Evolutionary conservation across 768 basidiomycete species (phyloP).

Genomic region (Podaxis mareebaensis): DNA sequence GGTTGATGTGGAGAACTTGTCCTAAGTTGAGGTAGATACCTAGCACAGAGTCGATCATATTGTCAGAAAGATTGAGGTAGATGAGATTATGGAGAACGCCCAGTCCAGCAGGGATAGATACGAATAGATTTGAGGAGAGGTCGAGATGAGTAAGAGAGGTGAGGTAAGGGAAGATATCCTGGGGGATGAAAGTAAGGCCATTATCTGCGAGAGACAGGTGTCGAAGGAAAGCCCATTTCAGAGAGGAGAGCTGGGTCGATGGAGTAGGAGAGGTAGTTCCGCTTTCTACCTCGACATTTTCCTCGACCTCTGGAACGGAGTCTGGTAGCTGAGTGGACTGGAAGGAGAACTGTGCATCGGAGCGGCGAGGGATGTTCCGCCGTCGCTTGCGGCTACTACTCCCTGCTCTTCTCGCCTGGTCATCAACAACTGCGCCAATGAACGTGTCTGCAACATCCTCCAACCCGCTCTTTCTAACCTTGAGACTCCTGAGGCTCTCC

Average conservation of each 20-base stretch:
- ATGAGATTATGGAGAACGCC: constrained; percentile 74
- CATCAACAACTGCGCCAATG: constrained; percentile 77
- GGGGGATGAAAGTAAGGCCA: constrained; percentile 76
- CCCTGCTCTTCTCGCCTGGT: constrained; percentile 64
- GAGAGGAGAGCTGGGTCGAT: constrained; percentile 46
- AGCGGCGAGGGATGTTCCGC: constrained; percentile 38
- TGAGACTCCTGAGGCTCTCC: constrained; percentile 70
- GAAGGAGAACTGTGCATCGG: constrained; percentile 7
- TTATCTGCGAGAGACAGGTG: constrained; percentile 81
- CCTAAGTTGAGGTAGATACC: constrained; percentile 84
- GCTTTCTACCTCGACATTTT: constrained; percentile 21
- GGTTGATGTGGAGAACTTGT: constrained; percentile 74
- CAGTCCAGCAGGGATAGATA: constrained; percentile 82
- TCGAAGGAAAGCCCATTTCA: constrained; percentile 76
- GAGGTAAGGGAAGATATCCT: constrained; percentile 63
- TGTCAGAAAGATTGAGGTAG: constrained; percentile 94
- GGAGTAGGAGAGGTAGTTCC: constrained; percentile 30
- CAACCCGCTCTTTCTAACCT: constrained; percentile 75
- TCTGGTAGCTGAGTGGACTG: constrained; percentile 18
- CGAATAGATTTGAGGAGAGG: constrained; percentile 87
- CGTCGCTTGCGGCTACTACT: constrained; percentile 46
- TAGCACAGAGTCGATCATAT: constrained; percentile 95
- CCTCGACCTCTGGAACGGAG: constrained; percentile 27
- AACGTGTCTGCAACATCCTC: constrained; percentile 81
- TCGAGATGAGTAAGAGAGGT: constrained; percentile 81